A percentile compares a stretch with the other conserved stretches of the same genome.
Evolutionary conservation across 1,284 basidiomycete genomes (phyloP).

Genomic region (Boletus smithii): DNA sequence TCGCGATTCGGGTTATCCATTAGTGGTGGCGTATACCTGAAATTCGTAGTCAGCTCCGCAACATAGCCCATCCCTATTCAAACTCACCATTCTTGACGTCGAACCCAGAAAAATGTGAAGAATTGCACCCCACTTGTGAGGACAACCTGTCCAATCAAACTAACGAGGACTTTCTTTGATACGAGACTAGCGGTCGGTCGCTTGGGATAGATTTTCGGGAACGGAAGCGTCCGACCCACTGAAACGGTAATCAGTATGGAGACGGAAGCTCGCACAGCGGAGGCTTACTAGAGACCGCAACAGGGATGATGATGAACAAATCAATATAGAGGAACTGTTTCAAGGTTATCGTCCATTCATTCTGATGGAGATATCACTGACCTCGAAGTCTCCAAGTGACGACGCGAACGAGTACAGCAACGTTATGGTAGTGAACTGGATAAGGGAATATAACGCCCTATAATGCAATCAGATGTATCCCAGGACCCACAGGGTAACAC

Average conservation of each 20-base stretch:
- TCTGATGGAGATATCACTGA: slow-evolving; percentile 33
- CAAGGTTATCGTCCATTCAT: slow-evolving; percentile 8
- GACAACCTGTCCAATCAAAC: slow-evolving; percentile 90
- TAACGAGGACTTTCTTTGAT: slow-evolving; percentile 92
- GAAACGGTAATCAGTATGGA: slow-evolving; percentile 18
- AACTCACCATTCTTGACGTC: slow-evolving; percentile 74
- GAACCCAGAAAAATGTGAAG: slow-evolving; percentile 89
- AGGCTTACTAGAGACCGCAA: slow-evolving; percentile 87
- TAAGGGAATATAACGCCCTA: slow-evolving; percentile 88
- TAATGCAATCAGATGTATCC: slow-evolving; percentile 10
- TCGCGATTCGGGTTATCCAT: slow-evolving; percentile 50
- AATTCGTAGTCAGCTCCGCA: slow-evolving; percentile 3
- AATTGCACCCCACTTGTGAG: slow-evolving; percentile 84
- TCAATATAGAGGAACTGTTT: slow-evolving; percentile 93
- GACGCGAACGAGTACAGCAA: slow-evolving; percentile 95
- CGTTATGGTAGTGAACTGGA: slow-evolving; percentile 88
- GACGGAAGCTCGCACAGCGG: background rate
- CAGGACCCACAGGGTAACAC: slow-evolving; percentile 29
- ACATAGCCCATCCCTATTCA: background rate
- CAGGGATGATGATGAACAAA: slow-evolving; percentile 94
- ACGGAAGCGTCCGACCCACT: slow-evolving; percentile 96
- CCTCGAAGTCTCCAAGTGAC: slow-evolving; percentile 95
- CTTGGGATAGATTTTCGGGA: slow-evolving; percentile 82
- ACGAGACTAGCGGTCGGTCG: slow-evolving; percentile 95
- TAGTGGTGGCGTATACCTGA: slow-evolving; percentile 63